Conservation (phyloP, 2,329 filamentous ascomycete species). For the Fusarium nisikadoi region DNA sequence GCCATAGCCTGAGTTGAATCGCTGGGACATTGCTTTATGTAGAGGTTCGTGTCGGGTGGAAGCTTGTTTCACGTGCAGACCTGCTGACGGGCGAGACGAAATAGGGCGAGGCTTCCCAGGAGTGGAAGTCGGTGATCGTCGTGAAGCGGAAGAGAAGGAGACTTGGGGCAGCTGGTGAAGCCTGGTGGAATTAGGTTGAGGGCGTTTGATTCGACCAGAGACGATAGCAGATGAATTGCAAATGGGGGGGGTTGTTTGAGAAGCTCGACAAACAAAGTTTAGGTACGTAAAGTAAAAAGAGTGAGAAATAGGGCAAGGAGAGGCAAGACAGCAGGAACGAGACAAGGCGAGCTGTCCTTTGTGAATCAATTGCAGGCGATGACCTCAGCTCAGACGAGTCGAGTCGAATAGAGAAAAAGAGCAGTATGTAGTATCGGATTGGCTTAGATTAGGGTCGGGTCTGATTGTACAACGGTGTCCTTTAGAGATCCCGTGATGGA, state of each 20-base stretch:
- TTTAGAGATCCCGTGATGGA: conserved; percentile 52
- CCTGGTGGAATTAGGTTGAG: conserved; percentile 11
- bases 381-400: conserved; percentile 43
- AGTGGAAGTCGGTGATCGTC: neutral
- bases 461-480: conserved; percentile 52
- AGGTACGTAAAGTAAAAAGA: conserved; percentile 16
- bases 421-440: conserved; percentile 2
- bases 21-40: conserved; percentile 51
- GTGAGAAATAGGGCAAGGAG: conserved; percentile 34
- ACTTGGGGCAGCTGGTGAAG: conserved; percentile 17
- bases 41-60: conserved; percentile 8
- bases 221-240: conserved; percentile 5
- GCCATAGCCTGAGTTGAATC: conserved; percentile 84
- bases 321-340: conserved; percentile 31
- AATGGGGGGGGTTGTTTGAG: conserved; percentile 12
- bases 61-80: conserved; percentile 40
- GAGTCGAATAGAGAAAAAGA: conserved; percentile 17
- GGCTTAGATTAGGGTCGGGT: conserved; percentile 12
- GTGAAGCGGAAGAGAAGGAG: conserved; percentile 5
- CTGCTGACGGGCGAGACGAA: conserved; percentile 42
- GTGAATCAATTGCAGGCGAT: conserved; percentile 45
- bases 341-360: conserved; percentile 43
- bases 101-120: conserved; percentile 7
- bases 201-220: conserved; percentile 18
- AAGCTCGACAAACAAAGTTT: conserved; percentile 27